Percentiles rank a stretch among this genome's conserved stretches.
Conservation (phyloP, 2,329 filamentous ascomycete species). For the Monosporascus sp. region DNA sequence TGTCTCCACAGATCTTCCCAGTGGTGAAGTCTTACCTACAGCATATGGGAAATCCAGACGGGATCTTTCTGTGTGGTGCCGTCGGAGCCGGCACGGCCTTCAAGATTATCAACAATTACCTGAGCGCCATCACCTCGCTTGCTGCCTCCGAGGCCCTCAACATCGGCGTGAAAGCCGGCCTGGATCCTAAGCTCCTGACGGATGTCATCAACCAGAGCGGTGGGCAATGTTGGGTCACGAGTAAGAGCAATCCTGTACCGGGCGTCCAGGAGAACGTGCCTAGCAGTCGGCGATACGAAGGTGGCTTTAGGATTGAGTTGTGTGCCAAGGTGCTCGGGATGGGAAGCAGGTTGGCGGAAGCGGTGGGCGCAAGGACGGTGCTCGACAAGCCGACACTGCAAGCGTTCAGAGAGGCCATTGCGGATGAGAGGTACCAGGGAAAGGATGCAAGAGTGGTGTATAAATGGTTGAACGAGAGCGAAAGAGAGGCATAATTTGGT, state of each 20-base stretch:
- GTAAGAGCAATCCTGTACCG: conserved; percentile 26
- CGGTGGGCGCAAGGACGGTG: conserved; percentile 23
- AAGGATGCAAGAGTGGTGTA: conserved; percentile 28
- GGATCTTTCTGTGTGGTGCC: conserved; percentile 58
- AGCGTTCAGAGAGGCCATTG: conserved; percentile 23
- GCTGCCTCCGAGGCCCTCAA: conserved; percentile 32
- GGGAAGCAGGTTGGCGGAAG: conserved; percentile 20
- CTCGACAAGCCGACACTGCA: conserved; percentile 20
- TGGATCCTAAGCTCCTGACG: conserved; percentile 43
- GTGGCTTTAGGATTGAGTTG: conserved; percentile 27
- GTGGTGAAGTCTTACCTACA: conserved; percentile 50
- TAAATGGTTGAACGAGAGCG: conserved; percentile 24
- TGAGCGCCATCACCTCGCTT: conserved; percentile 63
- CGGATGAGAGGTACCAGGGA: conserved; percentile 21
- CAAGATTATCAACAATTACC: conserved; percentile 71
- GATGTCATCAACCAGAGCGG: conserved; percentile 66
- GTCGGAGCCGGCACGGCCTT: conserved; percentile 60
- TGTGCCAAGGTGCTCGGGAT: conserved; percentile 25
- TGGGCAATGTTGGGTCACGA: conserved; percentile 36
- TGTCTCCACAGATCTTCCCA: conserved; percentile 44
- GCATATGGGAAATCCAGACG: conserved; percentile 44
- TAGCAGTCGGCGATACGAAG: conserved; percentile 23
- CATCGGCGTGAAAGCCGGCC: conserved; percentile 31
- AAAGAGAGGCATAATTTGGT: conserved; percentile 1
- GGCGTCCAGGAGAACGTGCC: conserved; percentile 24